These are phyloP conservation scores for Torrubiella hemipterigena DNA, from an alignment of 2,329 filamentous ascomycete species.

Conservation along the genomic window DNA sequence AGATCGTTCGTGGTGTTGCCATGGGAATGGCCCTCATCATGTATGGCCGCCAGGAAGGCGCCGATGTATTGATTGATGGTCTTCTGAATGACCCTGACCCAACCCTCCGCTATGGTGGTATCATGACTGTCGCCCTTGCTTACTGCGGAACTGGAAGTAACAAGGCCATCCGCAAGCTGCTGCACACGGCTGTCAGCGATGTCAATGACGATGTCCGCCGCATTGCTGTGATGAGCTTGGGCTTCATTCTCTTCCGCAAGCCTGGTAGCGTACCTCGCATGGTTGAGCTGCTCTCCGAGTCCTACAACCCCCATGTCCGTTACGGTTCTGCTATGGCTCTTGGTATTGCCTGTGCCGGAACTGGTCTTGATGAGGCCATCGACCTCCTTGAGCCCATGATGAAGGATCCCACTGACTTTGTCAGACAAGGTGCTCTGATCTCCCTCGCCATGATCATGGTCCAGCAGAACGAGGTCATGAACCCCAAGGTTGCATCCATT, in stretches of 20 bases:
- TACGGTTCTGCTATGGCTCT: conserved; percentile 98
- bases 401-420: conserved; percentile 97
- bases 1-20: conserved; percentile 91
- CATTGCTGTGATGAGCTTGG: conserved; percentile 93
- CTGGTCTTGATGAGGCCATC: conserved; percentile 89
- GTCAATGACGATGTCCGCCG: conserved; percentile 95
- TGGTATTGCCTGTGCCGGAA: conserved; percentile 94
- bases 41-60: conserved; percentile 90
- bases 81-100: conserved; percentile 89
- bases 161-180: conserved; percentile 90
- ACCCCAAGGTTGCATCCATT: conserved; percentile 84
- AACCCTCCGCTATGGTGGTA: conserved; percentile 88
- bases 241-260: conserved; percentile 97
- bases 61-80: conserved; percentile 87
- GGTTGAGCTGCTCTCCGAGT: conserved; percentile 96
- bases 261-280: conserved; percentile 94
- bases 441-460: conserved; percentile 95
- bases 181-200: conserved; percentile 94
- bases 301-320: conserved; percentile 95
- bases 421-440: conserved; percentile 90
- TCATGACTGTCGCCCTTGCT: conserved; percentile 95
- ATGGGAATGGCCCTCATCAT: conserved; percentile 97
- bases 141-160: conserved; percentile 98
- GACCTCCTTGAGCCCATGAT: conserved; percentile 98
- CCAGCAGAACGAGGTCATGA: conserved; percentile 98